Percentiles rank a stretch among this genome's conserved stretches.
Evolutionary conservation across 345 rosid species (phyloP).

Genomic region (Eucalyptus pauciflora): DNA sequence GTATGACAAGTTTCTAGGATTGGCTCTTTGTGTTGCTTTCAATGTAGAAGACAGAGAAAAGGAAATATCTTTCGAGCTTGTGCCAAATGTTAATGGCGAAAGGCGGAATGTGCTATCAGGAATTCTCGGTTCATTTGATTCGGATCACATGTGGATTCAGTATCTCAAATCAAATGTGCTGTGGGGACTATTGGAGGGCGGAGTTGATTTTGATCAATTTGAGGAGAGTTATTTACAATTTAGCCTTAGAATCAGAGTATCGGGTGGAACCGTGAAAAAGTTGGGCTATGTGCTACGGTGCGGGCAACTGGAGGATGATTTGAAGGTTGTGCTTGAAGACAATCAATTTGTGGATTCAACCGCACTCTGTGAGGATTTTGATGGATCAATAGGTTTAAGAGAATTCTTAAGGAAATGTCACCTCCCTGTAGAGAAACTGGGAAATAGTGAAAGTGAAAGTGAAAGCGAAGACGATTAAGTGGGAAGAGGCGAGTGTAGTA

Average conservation of each 20-base stretch:
- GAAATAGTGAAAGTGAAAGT: no score
- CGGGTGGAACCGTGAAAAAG: background rate
- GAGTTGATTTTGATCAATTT: background rate
- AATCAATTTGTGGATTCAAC: background rate
- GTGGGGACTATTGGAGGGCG: background rate
- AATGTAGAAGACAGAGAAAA: background rate
- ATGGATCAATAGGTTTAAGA: no score
- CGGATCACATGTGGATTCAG: background rate
- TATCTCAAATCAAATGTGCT: fast-evolving
- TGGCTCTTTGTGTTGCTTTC: background rate
- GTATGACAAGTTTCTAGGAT: background rate
- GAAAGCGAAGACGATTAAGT: no score
- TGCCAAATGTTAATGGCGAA: background rate
- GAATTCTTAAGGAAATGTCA: no score
- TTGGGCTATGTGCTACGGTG: background rate
- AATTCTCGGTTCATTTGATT: background rate
- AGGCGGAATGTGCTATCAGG: background rate
- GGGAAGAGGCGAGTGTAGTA: no score
- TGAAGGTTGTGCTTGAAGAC: background rate
- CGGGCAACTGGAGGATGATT: background rate
- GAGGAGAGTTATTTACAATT: background rate
- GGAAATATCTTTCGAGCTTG: background rate
- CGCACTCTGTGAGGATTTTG: background rate
- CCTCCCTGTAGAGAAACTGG: no score
- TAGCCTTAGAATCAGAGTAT: background rate